These are phyloP conservation scores for Paralagenidium karlingii DNA, from an alignment of 352 stramenopile genomes.

Conservation along the genomic window DNA sequence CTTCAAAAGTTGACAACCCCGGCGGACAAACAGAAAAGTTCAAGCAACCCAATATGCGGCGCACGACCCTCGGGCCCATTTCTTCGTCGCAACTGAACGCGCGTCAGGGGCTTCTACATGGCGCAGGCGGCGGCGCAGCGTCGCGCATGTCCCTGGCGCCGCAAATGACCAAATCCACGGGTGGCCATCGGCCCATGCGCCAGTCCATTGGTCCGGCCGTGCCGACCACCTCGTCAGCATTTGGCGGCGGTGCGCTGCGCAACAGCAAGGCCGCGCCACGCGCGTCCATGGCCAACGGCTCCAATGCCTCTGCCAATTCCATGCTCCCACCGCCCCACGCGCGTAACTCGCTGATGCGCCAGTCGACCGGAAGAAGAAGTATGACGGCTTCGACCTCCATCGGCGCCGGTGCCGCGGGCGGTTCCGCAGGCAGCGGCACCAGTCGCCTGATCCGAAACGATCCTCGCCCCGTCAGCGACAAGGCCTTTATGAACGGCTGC, in stretches of 20 bases:
- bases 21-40: too few species aligned
- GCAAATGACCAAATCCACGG: conserved; percentile 12
- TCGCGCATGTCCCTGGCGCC: conserved; percentile 37
- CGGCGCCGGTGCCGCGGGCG: conserved; percentile 17
- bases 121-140: conserved; percentile 17
- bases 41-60: conserved; percentile 57
- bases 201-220: conserved; percentile 38
- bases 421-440: conserved; percentile 19
- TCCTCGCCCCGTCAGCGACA: conserved; percentile 82
- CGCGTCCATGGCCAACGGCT: too few species aligned
- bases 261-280: too few species aligned
- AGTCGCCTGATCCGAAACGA: conserved; percentile 16
- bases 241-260: too few species aligned
- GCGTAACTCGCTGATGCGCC: conserved; percentile 30
- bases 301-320: conserved; percentile 13
- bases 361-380: conserved; percentile 22
- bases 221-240: conserved; percentile 19
- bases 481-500: conserved; percentile 84
- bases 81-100: conserved; percentile 78
- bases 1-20: too few species aligned
- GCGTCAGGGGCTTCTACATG: conserved; percentile 19
- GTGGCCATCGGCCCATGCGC: conserved; percentile 55
- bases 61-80: conserved; percentile 73
- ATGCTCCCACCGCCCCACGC: conserved; percentile 7
- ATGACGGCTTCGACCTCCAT: neutral